Evolutionary conservation across 768 basidiomycete species (phyloP), one percentile per base, ranked within the genome.

Genomic region (Rhodotorula kratochvilovae): DNA sequence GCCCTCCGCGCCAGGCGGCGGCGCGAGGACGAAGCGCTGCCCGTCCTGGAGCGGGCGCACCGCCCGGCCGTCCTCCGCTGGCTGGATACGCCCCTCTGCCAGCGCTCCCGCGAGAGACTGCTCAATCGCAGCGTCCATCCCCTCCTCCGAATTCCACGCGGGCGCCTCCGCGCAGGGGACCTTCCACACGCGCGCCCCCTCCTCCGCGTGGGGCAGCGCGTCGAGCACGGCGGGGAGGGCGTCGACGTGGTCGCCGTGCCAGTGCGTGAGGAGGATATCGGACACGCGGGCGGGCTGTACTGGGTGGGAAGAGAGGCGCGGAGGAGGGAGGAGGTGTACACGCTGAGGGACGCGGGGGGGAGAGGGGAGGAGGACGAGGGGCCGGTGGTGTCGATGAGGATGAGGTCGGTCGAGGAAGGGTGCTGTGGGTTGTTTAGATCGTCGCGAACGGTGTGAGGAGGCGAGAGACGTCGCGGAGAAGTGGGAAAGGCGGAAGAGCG

Each of bases 191-290:
- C 48, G 42, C 33, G 39, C 25, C 45, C 11, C 31, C 3, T 54
- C 25, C 21, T 5, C 3, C n/a, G 89, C 81, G 48, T 82, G 79
- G 19, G 84, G 82, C 3, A 96, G 84, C 53, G 91, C 85, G 11
- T 77, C 72, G 1, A 97, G 84, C 1, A 96, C 88, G 39, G 85
- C 81, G 0, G 85, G 85, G 4, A 96, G 82, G 10, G 93, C 95
- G 13, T 85, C 85, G 72, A 88, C 83, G 74, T 98, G 95, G 81
- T 98, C 95, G 42, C 82, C 82, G 79, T 98, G 95, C 84, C 88
- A 88, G 80, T 98, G 95, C 0, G 92, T 91, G 66, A 98, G 83
- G 77, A 98, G 83, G 80, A 98, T 90, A 78, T 97, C 92, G 19
- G 90, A 91, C 60, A 97, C 81, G 60, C 87, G 85, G 15, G 86